A percentile compares a stretch with the other conserved stretches of the same genome.
These are phyloP conservation scores for Alternaria brassicicola DNA, from an alignment of 2,329 filamentous ascomycete genomes.

Conservation along the genomic window DNA sequence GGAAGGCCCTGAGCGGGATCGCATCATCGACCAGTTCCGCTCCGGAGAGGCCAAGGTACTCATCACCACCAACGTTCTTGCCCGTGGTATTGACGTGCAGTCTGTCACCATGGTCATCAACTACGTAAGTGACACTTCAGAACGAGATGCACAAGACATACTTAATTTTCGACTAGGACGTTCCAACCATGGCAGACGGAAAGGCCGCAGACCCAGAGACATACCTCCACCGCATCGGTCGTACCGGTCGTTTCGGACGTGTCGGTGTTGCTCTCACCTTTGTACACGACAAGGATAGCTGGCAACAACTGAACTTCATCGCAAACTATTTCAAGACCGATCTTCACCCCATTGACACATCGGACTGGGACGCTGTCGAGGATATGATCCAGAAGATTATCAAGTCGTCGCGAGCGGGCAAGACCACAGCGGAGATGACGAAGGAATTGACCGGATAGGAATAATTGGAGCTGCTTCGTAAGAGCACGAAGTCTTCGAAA, in stretches of 20 bases:
- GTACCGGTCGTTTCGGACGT: constrained; percentile 94
- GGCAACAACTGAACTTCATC: constrained; percentile 78
- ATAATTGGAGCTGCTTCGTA: not conserved
- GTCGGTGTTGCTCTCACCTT: constrained; percentile 96
- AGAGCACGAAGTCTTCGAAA: not conserved
- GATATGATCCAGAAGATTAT: constrained; percentile 73
- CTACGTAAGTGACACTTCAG: constrained; percentile 62
- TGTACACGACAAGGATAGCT: constrained; percentile 85
- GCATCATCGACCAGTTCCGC: constrained; percentile 85
- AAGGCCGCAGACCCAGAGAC: constrained; percentile 82
- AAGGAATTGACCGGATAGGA: not conserved
- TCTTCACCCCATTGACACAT: constrained; percentile 78
- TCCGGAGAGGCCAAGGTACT: constrained; percentile 89
- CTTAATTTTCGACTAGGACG: constrained; percentile 48
- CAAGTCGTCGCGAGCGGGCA: constrained; percentile 50
- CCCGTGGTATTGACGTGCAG: constrained; percentile 91
- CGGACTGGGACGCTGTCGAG: constrained; percentile 92
- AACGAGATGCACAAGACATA: not conserved
- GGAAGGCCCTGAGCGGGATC: constrained; percentile 82
- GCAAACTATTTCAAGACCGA: constrained; percentile 79
- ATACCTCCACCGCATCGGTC: constrained; percentile 96
- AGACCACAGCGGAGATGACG: constrained; percentile 50
- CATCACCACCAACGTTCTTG: constrained; percentile 95
- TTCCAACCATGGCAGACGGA: constrained; percentile 64
- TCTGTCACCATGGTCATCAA: constrained; percentile 98